Conservation (phyloP, 805 yeast genomes). For the Saccharomycopsis amapae region DNA sequence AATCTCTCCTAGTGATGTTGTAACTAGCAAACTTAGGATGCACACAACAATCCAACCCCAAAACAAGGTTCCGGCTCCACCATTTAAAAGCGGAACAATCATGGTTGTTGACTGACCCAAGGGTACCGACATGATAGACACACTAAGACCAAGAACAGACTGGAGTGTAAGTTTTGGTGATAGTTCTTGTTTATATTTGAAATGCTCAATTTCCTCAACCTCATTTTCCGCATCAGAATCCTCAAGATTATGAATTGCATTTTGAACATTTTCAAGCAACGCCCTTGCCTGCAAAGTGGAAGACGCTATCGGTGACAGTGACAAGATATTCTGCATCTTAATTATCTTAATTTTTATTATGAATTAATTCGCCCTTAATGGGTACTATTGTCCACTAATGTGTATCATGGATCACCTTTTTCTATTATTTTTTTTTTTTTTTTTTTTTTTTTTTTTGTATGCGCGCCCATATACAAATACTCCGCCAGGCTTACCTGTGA, state of each 20-base stretch:
- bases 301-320: neutral
- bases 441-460: no score
- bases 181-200: slow-evolving; percentile 66
- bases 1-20: slow-evolving; percentile 69
- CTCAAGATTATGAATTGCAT: slow-evolving; percentile 21
- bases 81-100: slow-evolving; percentile 64
- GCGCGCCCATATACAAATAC: no score
- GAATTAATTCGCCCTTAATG: no score
- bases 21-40: slow-evolving; percentile 54
- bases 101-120: slow-evolving; percentile 69
- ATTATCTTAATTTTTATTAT: no score
- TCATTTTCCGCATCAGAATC: slow-evolving; percentile 34
- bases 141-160: slow-evolving; percentile 71
- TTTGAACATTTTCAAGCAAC: neutral
- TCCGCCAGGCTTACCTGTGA: no score
- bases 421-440: no score
- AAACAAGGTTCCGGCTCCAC: slow-evolving; percentile 68
- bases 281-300: neutral
- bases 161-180: slow-evolving; percentile 60
- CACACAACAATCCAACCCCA: slow-evolving; percentile 71
- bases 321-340: neutral
- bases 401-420: no score
- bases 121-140: slow-evolving; percentile 77
- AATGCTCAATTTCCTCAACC: slow-evolving; percentile 51
- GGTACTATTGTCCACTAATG: no score